These are phyloP conservation scores for Endocarpon pusillum DNA, from an alignment of 495 filamentous ascomycete genomes.

Conservation along the genomic window DNA sequence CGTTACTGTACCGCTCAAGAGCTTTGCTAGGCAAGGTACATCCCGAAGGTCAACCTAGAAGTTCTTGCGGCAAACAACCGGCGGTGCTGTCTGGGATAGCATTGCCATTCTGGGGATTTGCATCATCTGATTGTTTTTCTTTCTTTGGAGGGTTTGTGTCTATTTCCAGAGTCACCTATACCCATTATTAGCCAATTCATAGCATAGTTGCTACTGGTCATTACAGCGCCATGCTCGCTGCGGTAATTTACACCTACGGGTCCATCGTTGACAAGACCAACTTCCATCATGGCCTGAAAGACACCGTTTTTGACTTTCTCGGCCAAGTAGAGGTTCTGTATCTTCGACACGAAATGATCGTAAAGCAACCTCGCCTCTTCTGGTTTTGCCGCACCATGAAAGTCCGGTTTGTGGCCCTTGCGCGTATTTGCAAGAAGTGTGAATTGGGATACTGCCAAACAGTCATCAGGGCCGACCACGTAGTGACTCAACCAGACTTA, in stretches of 20 bases:
- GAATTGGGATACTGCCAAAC: constrained; percentile 77
- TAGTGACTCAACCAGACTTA: constrained; percentile 21
- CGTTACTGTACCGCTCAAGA: too few relatives aligned
- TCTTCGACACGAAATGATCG: constrained; percentile 58
- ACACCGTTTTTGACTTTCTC: constrained; percentile 85
- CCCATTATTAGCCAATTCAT: constrained; percentile 4
- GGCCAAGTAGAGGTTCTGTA: constrained; percentile 50
- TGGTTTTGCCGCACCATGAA: constrained; percentile 70
- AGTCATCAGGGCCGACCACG: neutral
- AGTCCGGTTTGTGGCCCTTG: constrained; percentile 89
- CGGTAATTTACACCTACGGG: constrained; percentile 64
- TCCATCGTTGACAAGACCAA: constrained; percentile 82
- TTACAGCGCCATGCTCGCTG: constrained; percentile 49
- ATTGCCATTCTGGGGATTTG: too few relatives aligned
- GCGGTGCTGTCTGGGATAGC: too few relatives aligned
- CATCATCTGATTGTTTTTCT: too few relatives aligned
- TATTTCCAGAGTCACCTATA: constrained; percentile 50
- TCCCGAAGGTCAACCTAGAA: too few relatives aligned
- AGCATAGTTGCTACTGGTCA: constrained; percentile 14
- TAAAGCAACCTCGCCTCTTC: constrained; percentile 68
- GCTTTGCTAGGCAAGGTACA: too few relatives aligned
- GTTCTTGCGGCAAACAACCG: too few relatives aligned
- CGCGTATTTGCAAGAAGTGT: constrained; percentile 83
- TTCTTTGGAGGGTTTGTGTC: constrained; percentile 42
- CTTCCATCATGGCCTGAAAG: constrained; percentile 97